Conservation (phyloP, 768 basidiomycete species). For the Lactarius psammicola region DNA sequence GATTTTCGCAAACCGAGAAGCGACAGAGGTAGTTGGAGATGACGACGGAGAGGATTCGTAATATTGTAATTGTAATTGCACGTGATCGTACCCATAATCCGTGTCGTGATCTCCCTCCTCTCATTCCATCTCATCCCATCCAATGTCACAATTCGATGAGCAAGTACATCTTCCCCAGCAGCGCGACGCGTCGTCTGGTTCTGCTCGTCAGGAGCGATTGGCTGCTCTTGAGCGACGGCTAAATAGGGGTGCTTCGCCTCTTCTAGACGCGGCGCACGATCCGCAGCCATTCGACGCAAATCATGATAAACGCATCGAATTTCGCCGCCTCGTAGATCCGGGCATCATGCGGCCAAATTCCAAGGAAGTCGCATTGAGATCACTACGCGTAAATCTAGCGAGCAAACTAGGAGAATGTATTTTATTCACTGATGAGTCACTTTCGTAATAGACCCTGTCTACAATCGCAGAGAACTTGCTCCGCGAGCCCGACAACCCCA, state of each 20-base stretch:
- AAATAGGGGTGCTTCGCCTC: background rate
- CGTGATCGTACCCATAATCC: background rate
- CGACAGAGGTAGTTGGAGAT: background rate
- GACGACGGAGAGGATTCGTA: conserved; percentile 20
- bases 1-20: conserved; percentile 16
- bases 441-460: conserved; percentile 53
- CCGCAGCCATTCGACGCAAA: conserved; percentile 41
- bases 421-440: background rate
- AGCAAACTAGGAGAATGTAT: conserved; percentile 1
- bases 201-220: conserved; percentile 58
- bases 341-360: conserved; percentile 74
- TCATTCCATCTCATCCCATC: background rate
- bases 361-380: conserved; percentile 54
- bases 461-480: conserved; percentile 72
- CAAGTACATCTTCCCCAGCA: background rate
- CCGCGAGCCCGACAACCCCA: conserved; percentile 67
- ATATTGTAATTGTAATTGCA: background rate
- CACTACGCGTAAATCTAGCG: conserved; percentile 55
- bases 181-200: conserved; percentile 34
- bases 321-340: conserved; percentile 75
- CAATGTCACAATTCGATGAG: conserved; percentile 7
- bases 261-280: background rate
- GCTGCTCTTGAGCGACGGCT: conserved; percentile 35
- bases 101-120: background rate
- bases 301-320: conserved; percentile 66